Evolutionary conservation across 768 basidiomycete genomes (phyloP).

Genomic region (Pisolithus albus): DNA sequence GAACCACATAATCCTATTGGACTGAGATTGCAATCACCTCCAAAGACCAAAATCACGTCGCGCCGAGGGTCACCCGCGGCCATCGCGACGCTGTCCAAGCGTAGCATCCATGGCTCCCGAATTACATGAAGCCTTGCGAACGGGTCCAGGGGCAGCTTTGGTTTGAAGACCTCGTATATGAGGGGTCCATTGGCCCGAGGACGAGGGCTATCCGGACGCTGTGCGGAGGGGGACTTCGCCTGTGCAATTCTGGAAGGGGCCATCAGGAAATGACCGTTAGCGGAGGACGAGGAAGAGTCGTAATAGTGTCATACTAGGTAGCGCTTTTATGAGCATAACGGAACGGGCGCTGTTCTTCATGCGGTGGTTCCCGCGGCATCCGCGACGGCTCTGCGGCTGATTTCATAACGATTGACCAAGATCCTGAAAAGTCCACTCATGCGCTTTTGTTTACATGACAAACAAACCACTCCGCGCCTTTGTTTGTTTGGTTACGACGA

Average conservation of each 20-base stretch:
- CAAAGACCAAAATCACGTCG: slow-evolving; percentile 32
- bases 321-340: neutral
- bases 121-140: slow-evolving; percentile 20
- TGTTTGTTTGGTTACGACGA: no score
- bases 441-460: no score
- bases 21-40: slow-evolving; percentile 24
- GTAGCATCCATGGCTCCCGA: slow-evolving; percentile 25
- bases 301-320: neutral
- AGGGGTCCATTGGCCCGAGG: slow-evolving; percentile 29
- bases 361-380: no score
- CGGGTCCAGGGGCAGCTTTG: slow-evolving; percentile 30
- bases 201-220: slow-evolving; percentile 80
- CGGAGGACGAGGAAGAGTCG: neutral
- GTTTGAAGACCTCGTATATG: slow-evolving; percentile 24
- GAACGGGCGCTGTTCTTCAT: no score
- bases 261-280: neutral
- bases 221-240: slow-evolving; percentile 30
- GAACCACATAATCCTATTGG: neutral
- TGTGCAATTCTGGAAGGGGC: slow-evolving; percentile 1
- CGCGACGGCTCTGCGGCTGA: no score
- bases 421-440: no score
- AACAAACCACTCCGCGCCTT: no score
- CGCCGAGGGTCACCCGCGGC: slow-evolving; percentile 15
- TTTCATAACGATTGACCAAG: no score
- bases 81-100: slow-evolving; percentile 15